These are phyloP conservation scores for Phytophthora nicotianae DNA, from an alignment of 352 stramenopile genomes.

Conservation along the genomic window DNA sequence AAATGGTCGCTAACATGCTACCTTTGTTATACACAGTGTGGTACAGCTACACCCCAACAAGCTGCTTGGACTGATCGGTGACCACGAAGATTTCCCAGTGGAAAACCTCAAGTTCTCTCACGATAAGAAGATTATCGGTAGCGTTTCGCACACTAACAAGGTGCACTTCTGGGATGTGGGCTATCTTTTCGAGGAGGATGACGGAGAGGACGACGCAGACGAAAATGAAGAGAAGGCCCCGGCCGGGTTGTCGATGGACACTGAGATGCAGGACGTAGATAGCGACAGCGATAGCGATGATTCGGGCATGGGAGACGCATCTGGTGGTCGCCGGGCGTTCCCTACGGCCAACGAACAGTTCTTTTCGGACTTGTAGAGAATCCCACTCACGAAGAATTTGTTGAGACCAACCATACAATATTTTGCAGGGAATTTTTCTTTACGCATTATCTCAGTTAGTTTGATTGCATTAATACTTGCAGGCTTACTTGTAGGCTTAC, in stretches of 20 bases:
- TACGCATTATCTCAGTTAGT: too few relatives aligned
- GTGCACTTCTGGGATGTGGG: slow-evolving; percentile 96
- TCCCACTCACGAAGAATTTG: slow-evolving; percentile 2
- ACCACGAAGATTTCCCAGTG: slow-evolving; percentile 96
- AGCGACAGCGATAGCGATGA: slow-evolving; percentile 77
- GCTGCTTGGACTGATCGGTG: slow-evolving; percentile 95
- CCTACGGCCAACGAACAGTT: slow-evolving; percentile 81
- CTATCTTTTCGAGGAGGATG: slow-evolving; percentile 92
- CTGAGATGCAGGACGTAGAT: slow-evolving; percentile 89
- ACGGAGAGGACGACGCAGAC: slow-evolving; percentile 71
- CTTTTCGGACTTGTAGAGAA: slow-evolving; percentile 79
- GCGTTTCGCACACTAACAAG: slow-evolving; percentile 93
- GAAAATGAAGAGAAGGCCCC: slow-evolving; percentile 56
- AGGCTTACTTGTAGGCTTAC: too few relatives aligned
- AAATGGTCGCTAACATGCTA: slow-evolving; percentile 7
- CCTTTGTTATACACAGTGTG: slow-evolving; percentile 52
- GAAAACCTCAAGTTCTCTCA: slow-evolving; percentile 91
- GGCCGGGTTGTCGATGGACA: slow-evolving; percentile 40
- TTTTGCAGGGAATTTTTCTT: slow-evolving; percentile 13
- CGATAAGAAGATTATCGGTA: slow-evolving; percentile 91
- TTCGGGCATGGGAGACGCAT: slow-evolving; percentile 44
- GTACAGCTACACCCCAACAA: slow-evolving; percentile 96
- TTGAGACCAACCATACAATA: slow-evolving; percentile 35
- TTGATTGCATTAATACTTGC: too few relatives aligned
- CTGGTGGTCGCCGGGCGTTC: slow-evolving; percentile 51